phyloP scores from a whole-genome alignment of 352 stramenopile genomes.

The Blastocystis sp. region DNA sequence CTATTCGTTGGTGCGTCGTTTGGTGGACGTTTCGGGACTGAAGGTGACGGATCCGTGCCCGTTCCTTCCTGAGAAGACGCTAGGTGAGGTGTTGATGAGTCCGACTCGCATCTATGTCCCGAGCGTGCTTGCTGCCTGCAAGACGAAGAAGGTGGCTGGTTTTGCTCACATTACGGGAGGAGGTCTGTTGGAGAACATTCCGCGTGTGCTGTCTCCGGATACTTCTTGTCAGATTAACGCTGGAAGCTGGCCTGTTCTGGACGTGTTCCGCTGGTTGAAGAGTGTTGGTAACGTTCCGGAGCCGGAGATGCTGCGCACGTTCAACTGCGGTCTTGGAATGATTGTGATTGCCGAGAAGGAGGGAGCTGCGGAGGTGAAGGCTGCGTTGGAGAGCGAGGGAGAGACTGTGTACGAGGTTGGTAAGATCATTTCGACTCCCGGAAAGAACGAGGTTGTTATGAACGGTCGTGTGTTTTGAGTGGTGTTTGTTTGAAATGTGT shows the following conservation, averaged over 20 bases:
- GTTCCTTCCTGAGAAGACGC: conserved; percentile 68
- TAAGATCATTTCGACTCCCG: conserved; percentile 11
- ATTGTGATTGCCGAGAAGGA: conserved; percentile 82
- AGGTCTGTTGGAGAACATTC: conserved; percentile 92
- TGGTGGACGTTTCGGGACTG: conserved; percentile 78
- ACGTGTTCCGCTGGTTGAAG: conserved; percentile 94
- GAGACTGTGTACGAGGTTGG: conserved; percentile 56
- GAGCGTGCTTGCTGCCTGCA: conserved; percentile 66
- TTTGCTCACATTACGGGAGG: conserved; percentile 95
- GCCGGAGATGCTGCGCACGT: conserved; percentile 85
- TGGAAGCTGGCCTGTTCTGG: conserved; percentile 74
- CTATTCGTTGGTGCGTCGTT: conserved; percentile 91
- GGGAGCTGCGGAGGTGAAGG: conserved; percentile 25
- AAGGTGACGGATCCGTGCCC: conserved; percentile 66
- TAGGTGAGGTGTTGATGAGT: conserved; percentile 84
- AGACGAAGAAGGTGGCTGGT: conserved; percentile 68
- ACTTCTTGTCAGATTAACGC: conserved; percentile 82
- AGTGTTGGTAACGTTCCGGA: conserved; percentile 66
- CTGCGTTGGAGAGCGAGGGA: conserved; percentile 49
- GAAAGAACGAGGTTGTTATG: conserved; percentile 54
- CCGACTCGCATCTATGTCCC: conserved; percentile 95
- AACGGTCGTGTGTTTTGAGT: conserved; percentile 50
- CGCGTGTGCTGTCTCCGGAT: conserved; percentile 80
- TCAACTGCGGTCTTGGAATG: conserved; percentile 98
- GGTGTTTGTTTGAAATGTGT: conserved; percentile 36